These are phyloP conservation scores for Solanum bukasovii DNA, from an alignment of 257 asterid species.

Conservation along the genomic window DNA sequence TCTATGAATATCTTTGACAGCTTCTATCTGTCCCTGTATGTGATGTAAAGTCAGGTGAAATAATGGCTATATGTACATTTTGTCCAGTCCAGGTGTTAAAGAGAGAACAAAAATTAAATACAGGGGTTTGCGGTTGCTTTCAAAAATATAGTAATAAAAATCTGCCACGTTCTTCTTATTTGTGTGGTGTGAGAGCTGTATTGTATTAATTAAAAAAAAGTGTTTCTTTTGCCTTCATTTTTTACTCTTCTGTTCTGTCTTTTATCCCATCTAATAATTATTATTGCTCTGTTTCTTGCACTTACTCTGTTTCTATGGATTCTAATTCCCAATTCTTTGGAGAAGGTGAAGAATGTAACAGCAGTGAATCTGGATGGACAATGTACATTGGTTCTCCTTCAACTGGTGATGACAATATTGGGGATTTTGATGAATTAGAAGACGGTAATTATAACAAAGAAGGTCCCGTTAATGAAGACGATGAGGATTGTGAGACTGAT, in stretches of 20 bases:
- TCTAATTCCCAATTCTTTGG: conserved; percentile 11
- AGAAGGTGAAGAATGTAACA: conserved; percentile 25
- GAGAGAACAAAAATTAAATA: neutral
- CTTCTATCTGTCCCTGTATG: conserved; percentile 17
- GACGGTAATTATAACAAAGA: neutral
- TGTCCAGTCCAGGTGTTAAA: conserved; percentile 17
- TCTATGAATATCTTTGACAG: conserved; percentile 22
- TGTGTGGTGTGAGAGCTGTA: conserved; percentile 8
- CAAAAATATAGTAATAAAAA: conserved; percentile 2
- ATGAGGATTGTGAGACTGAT: neutral
- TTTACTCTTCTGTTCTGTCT: neutral
- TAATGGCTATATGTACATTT: conserved; percentile 2
- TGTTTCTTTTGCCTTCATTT: neutral
- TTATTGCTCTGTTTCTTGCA: neutral
- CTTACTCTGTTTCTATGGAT: conserved; percentile 8
- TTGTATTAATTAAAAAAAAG: neutral
- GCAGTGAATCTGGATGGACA: conserved; percentile 45
- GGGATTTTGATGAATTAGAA: neutral
- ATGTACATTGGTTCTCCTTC: conserved; percentile 33
- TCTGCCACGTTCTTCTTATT: conserved; percentile 13
- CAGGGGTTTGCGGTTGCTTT: neutral
- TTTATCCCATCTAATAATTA: no score
- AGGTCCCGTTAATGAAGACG: neutral
- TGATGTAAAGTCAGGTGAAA: conserved; percentile 20
- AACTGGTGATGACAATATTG: neutral